phyloP scores from a whole-genome alignment of 1,284 basidiomycete species.

The Heterobasidion parviporum region DNA sequence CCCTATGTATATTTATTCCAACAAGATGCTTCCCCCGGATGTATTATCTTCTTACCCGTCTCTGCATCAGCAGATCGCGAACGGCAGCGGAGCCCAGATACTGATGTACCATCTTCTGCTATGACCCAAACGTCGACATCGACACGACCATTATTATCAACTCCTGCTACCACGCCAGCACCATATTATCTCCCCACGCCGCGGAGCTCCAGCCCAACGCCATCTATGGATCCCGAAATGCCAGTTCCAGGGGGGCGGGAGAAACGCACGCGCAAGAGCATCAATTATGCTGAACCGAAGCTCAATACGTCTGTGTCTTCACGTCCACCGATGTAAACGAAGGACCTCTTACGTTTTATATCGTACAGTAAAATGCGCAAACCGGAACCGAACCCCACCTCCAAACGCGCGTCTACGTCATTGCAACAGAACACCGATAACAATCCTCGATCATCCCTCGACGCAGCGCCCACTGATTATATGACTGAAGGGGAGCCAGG shows the following conservation, averaged over 20 bases:
- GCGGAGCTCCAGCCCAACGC: constrained; percentile 41
- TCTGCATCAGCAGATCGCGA: constrained; percentile 26
- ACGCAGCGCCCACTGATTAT: constrained; percentile 5
- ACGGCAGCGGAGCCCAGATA: constrained; percentile 29
- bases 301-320: constrained; percentile 67
- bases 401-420: constrained; percentile 23
- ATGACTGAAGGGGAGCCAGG: constrained; percentile 13
- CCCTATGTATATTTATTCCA: neutral
- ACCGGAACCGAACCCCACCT: constrained; percentile 47
- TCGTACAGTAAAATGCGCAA: constrained; percentile 80
- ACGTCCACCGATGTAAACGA: neutral
- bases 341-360: constrained; percentile 2
- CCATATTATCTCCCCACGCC: constrained; percentile 32
- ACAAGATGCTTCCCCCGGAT: constrained; percentile 8
- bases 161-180: constrained; percentile 32
- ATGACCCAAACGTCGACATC: constrained; percentile 22
- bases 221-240: constrained; percentile 28
- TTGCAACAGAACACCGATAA: constrained; percentile 19
- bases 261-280: constrained; percentile 66
- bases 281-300: constrained; percentile 87
- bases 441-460: constrained; percentile 16
- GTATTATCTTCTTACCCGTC: constrained; percentile 1
- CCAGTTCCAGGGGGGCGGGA: constrained; percentile 42
- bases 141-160: constrained; percentile 31
- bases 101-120: constrained; percentile 25